phyloP scores from a whole-genome alignment of 2,329 filamentous ascomycete genomes.

The Aspergillus sp. region DNA sequence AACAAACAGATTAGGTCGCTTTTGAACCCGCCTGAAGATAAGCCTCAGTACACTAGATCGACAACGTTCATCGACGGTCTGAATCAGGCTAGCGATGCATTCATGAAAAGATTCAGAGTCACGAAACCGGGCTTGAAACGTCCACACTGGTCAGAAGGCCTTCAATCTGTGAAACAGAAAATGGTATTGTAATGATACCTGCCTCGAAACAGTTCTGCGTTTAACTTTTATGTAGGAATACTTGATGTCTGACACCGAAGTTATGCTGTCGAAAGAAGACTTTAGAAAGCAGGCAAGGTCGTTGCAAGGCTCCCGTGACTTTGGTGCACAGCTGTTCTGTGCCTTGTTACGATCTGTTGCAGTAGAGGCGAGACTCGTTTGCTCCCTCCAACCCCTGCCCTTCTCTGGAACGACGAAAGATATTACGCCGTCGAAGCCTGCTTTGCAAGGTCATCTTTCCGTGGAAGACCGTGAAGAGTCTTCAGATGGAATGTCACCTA shows the following conservation, averaged over 20 bases:
- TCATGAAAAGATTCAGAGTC: slow-evolving; percentile 67
- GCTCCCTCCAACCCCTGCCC: slow-evolving; percentile 80
- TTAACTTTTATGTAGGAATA: slow-evolving; percentile 45
- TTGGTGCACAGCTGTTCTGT: slow-evolving; percentile 89
- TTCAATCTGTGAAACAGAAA: slow-evolving; percentile 60
- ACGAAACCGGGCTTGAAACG: slow-evolving; percentile 69
- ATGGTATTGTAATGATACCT: slow-evolving; percentile 18
- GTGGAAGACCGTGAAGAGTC: slow-evolving; percentile 34
- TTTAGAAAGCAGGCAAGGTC: slow-evolving; percentile 69
- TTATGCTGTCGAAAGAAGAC: slow-evolving; percentile 66
- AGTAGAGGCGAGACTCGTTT: slow-evolving; percentile 78
- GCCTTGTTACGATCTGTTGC: slow-evolving; percentile 80
- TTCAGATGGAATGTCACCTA: slow-evolving; percentile 23
- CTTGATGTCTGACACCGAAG: slow-evolving; percentile 64
- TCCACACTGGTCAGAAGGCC: slow-evolving; percentile 72
- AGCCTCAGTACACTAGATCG: slow-evolving; percentile 73
- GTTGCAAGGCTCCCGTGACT: slow-evolving; percentile 78
- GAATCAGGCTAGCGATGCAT: slow-evolving; percentile 65
- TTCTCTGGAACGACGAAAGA: slow-evolving; percentile 55
- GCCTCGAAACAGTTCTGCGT: slow-evolving; percentile 5
- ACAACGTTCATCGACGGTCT: slow-evolving; percentile 77
- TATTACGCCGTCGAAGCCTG: slow-evolving; percentile 42
- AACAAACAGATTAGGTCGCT: slow-evolving; percentile 64
- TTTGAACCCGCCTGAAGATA: slow-evolving; percentile 65
- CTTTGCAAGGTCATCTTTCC: slow-evolving; percentile 33